Evolutionary conservation across 2,329 filamentous ascomycete species (phyloP).

Genomic region (Calonectria leucothoes): DNA sequence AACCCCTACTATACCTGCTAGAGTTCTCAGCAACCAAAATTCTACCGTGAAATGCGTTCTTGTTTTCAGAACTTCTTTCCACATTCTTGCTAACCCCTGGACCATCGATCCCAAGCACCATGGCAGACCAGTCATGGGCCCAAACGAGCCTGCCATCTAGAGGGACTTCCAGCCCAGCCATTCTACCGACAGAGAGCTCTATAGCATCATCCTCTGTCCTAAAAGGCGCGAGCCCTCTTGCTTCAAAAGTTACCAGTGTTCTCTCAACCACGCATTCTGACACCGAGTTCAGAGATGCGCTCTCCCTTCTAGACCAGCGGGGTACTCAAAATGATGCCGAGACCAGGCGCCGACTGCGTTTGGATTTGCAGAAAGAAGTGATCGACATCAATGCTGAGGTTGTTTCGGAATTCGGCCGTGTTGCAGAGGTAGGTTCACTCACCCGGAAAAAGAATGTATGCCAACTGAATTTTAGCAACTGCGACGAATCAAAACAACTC

Average conservation of each 20-base stretch:
- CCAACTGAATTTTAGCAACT: slow-evolving; percentile 75
- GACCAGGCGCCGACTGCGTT: slow-evolving; percentile 80
- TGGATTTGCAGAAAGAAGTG: slow-evolving; percentile 91
- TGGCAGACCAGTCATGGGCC: slow-evolving; percentile 35
- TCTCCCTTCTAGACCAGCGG: slow-evolving; percentile 81
- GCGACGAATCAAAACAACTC: slow-evolving; percentile 81
- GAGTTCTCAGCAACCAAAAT: neutral
- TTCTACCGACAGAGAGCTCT: slow-evolving; percentile 83
- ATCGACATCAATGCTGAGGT: slow-evolving; percentile 93
- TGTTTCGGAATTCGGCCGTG: slow-evolving; percentile 86
- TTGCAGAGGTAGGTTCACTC: slow-evolving; percentile 78
- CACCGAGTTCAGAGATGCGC: slow-evolving; percentile 87
- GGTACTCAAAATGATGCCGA: slow-evolving; percentile 80
- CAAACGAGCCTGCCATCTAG: slow-evolving; percentile 35
- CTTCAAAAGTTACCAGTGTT: slow-evolving; percentile 84
- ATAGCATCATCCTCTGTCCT: slow-evolving; percentile 76
- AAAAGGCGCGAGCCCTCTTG: slow-evolving; percentile 73
- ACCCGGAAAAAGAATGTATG: slow-evolving; percentile 4
- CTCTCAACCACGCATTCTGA: slow-evolving; percentile 94
- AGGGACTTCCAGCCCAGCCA: slow-evolving; percentile 54
- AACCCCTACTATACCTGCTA: neutral
- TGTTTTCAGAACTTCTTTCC: neutral
- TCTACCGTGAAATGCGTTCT: slow-evolving; percentile 19
- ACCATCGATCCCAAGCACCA: slow-evolving; percentile 21
- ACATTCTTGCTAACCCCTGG: slow-evolving; percentile 4